phyloP scores from a whole-genome alignment of 495 filamentous ascomycete genomes.

The Penicillium daleae region DNA sequence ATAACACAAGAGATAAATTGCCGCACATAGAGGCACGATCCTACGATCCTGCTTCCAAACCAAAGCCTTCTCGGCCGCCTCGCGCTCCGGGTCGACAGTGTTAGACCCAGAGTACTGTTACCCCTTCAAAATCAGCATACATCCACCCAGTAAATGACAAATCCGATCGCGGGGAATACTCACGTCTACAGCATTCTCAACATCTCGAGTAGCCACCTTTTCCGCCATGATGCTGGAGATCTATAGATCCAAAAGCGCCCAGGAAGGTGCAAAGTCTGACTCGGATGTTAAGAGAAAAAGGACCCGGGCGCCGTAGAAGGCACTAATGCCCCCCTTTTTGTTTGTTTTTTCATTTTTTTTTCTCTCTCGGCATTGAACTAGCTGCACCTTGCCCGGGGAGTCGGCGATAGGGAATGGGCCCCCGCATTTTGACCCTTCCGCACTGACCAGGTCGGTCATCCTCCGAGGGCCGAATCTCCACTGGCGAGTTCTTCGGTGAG shows the following conservation, averaged over 20 bases:
- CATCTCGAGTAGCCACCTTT: constrained; percentile 19
- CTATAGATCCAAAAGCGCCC: not conserved
- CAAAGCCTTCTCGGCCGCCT: constrained; percentile 41
- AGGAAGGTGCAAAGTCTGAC: not conserved
- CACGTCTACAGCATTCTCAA: constrained; percentile 23
- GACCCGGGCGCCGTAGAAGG: not conserved
- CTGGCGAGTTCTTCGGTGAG: not conserved
- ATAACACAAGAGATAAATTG: constrained; percentile 67
- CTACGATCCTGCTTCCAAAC: constrained; percentile 63
- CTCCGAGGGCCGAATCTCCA: constrained; percentile 17
- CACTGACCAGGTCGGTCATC: constrained; percentile 25
- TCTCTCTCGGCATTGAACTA: constrained; percentile 15
- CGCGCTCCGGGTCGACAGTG: constrained; percentile 12
- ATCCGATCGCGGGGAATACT: not conserved
- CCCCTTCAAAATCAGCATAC: not conserved
- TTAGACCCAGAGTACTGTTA: constrained; percentile 12
- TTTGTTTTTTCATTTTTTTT: constrained; percentile 21
- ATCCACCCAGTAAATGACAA: not conserved
- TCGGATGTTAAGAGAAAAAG: not conserved
- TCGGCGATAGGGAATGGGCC: constrained; percentile 17
- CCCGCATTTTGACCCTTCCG: constrained; percentile 23
- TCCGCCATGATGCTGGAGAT: constrained; percentile 13
- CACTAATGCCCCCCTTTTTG: constrained; percentile 11
- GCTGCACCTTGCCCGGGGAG: constrained; percentile 13
- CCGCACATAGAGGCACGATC: constrained; percentile 61